These are phyloP conservation scores for Brassica nigra DNA, from an alignment of 345 rosid species.

Conservation along the genomic window DNA sequence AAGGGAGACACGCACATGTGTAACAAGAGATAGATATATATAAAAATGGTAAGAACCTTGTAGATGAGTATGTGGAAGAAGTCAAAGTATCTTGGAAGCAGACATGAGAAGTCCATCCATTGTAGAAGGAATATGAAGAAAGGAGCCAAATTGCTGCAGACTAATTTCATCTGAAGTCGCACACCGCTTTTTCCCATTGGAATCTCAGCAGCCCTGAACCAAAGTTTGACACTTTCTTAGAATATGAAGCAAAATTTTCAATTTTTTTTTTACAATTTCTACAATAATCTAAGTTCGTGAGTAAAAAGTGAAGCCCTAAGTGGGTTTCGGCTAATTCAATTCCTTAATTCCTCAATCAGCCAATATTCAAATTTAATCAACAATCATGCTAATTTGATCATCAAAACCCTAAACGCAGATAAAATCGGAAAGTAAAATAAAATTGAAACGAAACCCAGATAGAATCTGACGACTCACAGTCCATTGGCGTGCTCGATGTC, in stretches of 20 bases:
- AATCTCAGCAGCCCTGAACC: slow-evolving; percentile 76
- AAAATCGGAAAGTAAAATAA: background rate
- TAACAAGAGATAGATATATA: background rate
- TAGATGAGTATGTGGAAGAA: slow-evolving; percentile 80
- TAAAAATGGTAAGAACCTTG: slow-evolving; percentile 52
- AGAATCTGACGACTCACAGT: slow-evolving; percentile 56
- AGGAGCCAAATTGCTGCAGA: slow-evolving; percentile 83
- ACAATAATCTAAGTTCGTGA: background rate
- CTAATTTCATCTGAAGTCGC: slow-evolving; percentile 83
- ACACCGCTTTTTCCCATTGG: slow-evolving; percentile 80
- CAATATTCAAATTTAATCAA: background rate
- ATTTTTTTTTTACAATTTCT: background rate
- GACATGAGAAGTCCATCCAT: slow-evolving; percentile 84
- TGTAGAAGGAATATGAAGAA: slow-evolving; percentile 74
- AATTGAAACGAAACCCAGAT: slow-evolving; percentile 15
- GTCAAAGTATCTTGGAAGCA: slow-evolving; percentile 83
- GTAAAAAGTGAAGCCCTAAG: slow-evolving; percentile 1
- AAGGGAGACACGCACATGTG: background rate
- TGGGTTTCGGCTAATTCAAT: background rate
- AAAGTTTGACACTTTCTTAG: background rate
- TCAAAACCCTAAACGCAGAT: slow-evolving; percentile 20
- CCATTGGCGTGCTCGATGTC: slow-evolving; percentile 88
- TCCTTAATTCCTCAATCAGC: background rate
- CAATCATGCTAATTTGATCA: background rate
- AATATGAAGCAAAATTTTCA: background rate